Evolutionary conservation across 2,329 filamentous ascomycete genomes (phyloP), one percentile per base, ranked within the genome.

Genomic region (Berkeleyomyces basicola): DNA sequence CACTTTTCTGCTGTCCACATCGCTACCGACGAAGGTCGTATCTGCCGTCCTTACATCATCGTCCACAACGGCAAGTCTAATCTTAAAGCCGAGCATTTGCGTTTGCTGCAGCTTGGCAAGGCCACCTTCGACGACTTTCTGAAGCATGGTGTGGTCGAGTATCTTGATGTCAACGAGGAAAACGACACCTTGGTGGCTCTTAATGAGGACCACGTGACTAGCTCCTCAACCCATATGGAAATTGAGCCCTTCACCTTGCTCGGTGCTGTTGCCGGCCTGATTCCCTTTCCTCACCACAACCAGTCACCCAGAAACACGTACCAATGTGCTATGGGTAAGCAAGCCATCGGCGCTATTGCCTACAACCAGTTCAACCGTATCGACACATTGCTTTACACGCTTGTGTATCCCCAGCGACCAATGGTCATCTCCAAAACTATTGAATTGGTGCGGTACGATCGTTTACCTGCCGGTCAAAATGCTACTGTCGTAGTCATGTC

Each of bases 401-500:
- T 99, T 77, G 93, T 99, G 3, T 99, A 99, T 70, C 93, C 93
- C 5, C 95, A 99, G 71, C 85, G 95, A 68, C 93, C 93, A 1
- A 93, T 99, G 86, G 92, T 97, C 66, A 96, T 95, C 71, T 95
- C 90, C 59, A 87, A 95, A 69, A 96, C 93, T 0, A 99, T 99
- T 67, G 90, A 99, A 73, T 80, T 99, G 33, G 89, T 95, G 68
- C 90, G 95, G 68, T 99, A 97, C 71, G 93, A 99, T 74, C 96
- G 96, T 71, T 84, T 99, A 11, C 93, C 93, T 0, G 93, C 93
- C 4, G 93, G 93, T 0, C 93, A 99, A 71, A 97, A 96, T 66
- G 95, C 93, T 3, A 96, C 89, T 0, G 93, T 99, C 36, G 93
- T 95, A 4, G 93, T 99, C 75, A 99, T 99, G 93, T 97, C 91